Evolutionary conservation across 169 alveolate species (phyloP).

Genomic region (Cryptosporidium tyzzeri): DNA sequence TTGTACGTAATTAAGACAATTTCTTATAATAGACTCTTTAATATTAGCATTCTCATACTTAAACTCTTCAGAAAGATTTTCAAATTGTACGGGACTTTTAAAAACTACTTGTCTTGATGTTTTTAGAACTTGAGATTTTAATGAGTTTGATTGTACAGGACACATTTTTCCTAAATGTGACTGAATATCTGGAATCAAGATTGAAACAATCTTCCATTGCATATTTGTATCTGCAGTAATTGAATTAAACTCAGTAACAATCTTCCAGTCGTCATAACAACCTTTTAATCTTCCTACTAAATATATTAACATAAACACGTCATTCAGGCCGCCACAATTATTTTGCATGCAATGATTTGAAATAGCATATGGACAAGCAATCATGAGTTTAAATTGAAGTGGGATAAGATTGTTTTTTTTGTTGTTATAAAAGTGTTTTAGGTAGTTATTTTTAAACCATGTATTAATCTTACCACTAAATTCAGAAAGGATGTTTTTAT

Average conservation of each 20-base stretch:
- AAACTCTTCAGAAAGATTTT: not conserved
- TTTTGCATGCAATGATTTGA: conserved; percentile 8
- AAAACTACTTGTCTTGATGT: not conserved
- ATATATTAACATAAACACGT: conserved; percentile 27
- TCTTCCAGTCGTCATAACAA: conserved; percentile 21
- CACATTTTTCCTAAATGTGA: conserved; percentile 17
- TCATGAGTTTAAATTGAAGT: conserved; percentile 31
- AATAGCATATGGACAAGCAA: conserved; percentile 38
- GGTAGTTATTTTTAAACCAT: conserved; percentile 11
- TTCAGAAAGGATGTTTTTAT: not conserved
- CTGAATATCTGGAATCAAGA: conserved; percentile 19
- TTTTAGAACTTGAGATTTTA: not conserved
- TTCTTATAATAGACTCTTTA: conserved; percentile 17
- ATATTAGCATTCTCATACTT: conserved; percentile 6
- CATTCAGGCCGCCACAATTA: not conserved
- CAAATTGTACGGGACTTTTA: not conserved
- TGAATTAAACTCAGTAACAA: conserved; percentile 26
- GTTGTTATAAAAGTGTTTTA: not conserved
- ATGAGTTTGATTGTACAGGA: conserved; percentile 3
- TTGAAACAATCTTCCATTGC: conserved; percentile 20
- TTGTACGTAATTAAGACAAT: conserved; percentile 39
- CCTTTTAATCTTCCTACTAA: conserved; percentile 33
- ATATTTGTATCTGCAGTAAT: not conserved
- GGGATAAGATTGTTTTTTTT: not conserved
- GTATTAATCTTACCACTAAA: not conserved